Evolutionary conservation across 2,329 filamentous ascomycete species (phyloP).

Genomic region (Colletotrichum euphorbiae): DNA sequence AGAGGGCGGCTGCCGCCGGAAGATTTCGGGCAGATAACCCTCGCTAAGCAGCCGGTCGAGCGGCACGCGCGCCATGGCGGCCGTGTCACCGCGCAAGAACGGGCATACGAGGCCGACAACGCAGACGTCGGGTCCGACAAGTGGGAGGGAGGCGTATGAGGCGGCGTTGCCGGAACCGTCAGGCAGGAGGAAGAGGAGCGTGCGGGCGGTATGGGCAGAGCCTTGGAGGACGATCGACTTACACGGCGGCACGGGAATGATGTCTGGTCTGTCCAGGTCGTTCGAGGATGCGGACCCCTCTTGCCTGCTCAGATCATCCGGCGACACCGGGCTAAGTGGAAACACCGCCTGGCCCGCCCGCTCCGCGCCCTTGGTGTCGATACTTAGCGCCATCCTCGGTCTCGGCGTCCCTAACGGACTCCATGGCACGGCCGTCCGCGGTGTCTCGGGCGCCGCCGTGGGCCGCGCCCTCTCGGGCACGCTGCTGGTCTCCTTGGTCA

Average conservation of each 20-base stretch:
- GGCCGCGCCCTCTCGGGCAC: background rate
- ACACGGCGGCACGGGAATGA: slow-evolving; percentile 5
- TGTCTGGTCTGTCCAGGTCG: background rate
- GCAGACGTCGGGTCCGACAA: background rate
- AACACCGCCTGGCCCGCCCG: background rate
- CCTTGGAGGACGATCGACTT: slow-evolving; percentile 14
- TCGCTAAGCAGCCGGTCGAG: slow-evolving; percentile 3
- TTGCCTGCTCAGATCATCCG: slow-evolving; percentile 10
- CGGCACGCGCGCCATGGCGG: background rate
- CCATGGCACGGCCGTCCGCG: background rate
- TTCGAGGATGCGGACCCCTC: background rate
- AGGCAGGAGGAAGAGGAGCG: slow-evolving; percentile 9
- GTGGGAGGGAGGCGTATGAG: slow-evolving; percentile 17
- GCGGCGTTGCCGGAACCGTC: slow-evolving; percentile 18
- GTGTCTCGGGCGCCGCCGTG: background rate
- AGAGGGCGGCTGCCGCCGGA: slow-evolving; percentile 10
- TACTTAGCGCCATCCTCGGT: slow-evolving; percentile 1
- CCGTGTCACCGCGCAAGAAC: background rate
- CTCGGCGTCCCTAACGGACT: slow-evolving; percentile 2
- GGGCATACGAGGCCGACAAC: slow-evolving; percentile 15
- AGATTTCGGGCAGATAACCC: slow-evolving; percentile 5
- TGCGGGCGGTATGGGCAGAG: slow-evolving; percentile 5
- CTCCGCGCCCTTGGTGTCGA: background rate
- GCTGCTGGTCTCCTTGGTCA: background rate
- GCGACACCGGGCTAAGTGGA: background rate